phyloP scores from a whole-genome alignment of 1,139 yeast genomes.

The Debaryomycetaceae sp. region DNA sequence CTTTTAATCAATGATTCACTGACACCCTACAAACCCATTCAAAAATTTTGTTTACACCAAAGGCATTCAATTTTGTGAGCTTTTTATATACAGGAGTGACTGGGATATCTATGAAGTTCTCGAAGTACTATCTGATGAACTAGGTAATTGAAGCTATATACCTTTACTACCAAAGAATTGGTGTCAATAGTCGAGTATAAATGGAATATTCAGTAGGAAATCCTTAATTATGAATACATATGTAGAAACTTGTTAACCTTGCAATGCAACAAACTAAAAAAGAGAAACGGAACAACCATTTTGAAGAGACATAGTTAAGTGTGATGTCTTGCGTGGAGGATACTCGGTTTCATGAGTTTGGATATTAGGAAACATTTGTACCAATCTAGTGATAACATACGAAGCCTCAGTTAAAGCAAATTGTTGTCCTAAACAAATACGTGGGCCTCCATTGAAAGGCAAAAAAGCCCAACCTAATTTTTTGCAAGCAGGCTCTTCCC shows the following conservation, averaged over 20 bases:
- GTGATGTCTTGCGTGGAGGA: slow-evolving; percentile 33
- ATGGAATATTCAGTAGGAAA: no score
- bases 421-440: slow-evolving; percentile 60
- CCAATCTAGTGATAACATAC: slow-evolving; percentile 41
- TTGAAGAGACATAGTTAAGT: slow-evolving; percentile 23
- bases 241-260: no score
- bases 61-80: background rate
- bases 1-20: background rate
- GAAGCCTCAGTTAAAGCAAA: slow-evolving; percentile 57
- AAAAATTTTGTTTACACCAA: background rate
- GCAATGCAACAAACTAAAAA: background rate
- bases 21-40: background rate
- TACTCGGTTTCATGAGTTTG: slow-evolving; percentile 15
- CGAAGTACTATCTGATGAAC: background rate
- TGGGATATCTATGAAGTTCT: background rate
- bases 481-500: slow-evolving; percentile 20
- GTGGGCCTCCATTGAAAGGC: slow-evolving; percentile 61
- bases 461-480: slow-evolving; percentile 46
- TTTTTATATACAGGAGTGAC: background rate
- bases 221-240: no score
- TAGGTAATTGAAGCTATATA: background rate
- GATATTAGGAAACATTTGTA: slow-evolving; percentile 26
- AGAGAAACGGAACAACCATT: slow-evolving; percentile 20
- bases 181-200: no score
- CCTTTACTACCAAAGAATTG: no score